Evolutionary conservation across 1,284 basidiomycete species (phyloP), one percentile per base, ranked within the genome.

Genomic region (Moesziomyces sp.): DNA sequence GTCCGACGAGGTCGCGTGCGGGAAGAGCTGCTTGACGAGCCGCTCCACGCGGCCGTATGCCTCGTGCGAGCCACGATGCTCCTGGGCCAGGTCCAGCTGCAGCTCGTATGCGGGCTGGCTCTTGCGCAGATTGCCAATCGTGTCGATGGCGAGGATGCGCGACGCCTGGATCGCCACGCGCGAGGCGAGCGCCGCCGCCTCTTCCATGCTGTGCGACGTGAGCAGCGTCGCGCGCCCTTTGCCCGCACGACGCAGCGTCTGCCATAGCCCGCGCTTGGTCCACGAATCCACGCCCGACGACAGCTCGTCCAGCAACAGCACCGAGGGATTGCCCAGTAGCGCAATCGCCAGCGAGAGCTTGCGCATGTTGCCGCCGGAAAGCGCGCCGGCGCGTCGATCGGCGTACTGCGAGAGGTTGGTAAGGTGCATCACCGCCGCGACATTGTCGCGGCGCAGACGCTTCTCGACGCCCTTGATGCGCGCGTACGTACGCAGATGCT

Each of bases 191-290:
- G 91, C 90, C 8, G 91, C 91, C 0, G 91, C 91, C 83, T 93
- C 91, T 83, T 92, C 91, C 91, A 92, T 92, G 0, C 90, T 91
- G 83, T 92, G 91, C 88, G 83, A 83, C 14, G 84, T 85, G 62
- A 84, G 78, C 43, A 86, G 79, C 14, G 85, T 85, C 0, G 81
- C 79, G 13, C 80, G 63, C 8, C 83, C 78, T 44, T 74, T 59
- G 3, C 89, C 88, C 5, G 91, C 89, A 42, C 87, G 87, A 61
- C 89, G 86, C 48, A 93, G 85, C 0, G 90, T 91, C 18, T 86
- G 86, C 92, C 92, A 93, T 87, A 93, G 91, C 24, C 92, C 90
- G 46, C 92, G 86, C 84, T 92, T 93, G 86, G 90, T 92, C 84
- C 89, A 91, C 3, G 91, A 90, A 81, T 93, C 92, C 24, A 93